Evolutionary conservation across 306 rosid genomes (phyloP), one percentile per base, ranked within the genome.

Genomic region (Trichosanthes cucumerina): DNA sequence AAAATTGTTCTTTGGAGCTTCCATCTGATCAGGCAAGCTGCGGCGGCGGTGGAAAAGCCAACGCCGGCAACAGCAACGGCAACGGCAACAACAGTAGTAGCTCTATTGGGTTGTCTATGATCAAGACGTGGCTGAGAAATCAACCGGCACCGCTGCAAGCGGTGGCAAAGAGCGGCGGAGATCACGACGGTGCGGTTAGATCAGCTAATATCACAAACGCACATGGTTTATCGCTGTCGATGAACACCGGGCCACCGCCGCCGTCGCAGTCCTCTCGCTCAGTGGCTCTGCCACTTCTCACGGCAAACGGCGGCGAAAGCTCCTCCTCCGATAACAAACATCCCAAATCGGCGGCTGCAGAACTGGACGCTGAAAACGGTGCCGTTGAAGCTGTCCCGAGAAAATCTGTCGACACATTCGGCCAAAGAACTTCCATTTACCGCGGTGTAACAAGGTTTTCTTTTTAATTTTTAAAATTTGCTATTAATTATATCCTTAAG

Each of bases 341-440:
- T 2, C 53, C 46, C 3, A 63, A 69, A 9, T 15, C 44, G 5
- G 43, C 86, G 0, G 5, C 86, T 15, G 0, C 41, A 0, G 49
- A 39, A 26, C 38, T 76, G 14, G 90, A 87, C 33, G 31, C 63
- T 19, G 86, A 83, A 78, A 69, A 81, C 2, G 79, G 83, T 13
- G 80, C 84, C 21, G 60, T 56, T 57, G 96, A 90, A 69, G 77
- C 79, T 39, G 85, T 78, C 5, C 86, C 90, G 2, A 90, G 89
- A 82, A 93, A 93, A 77, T 84, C 96, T 82, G 82, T 88, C 74
- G 98, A 93, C 54, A 93, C 98, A 0, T 93, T 93, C 63, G 98
- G 98, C 39, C 98, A 93, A 64, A 90, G 98, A 59, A 93, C 98
- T 80, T 93, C 98, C 50, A 93, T 93, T 13, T 93, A 93, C 88